Conservation (phyloP, 139 green algal genomes). For the Monoraphidium neglectum region DNA sequence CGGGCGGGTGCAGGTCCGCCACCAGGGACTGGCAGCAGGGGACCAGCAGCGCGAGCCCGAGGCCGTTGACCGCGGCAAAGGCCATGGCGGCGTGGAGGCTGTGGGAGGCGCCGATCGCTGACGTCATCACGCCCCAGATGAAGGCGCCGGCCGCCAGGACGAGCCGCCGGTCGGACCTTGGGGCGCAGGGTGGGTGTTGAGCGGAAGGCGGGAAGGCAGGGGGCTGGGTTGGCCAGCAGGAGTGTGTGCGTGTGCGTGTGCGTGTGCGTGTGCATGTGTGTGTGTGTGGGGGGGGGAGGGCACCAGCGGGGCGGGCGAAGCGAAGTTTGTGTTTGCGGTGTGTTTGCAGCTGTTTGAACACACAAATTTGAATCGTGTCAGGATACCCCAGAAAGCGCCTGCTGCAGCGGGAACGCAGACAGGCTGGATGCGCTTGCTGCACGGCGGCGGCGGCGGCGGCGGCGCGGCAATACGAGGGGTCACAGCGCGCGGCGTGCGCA, state of each 20-base stretch:
- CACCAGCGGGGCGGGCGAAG: too few relatives aligned
- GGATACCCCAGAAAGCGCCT: not conserved
- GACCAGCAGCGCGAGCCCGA: constrained; percentile 76
- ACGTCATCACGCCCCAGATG: constrained; percentile 75
- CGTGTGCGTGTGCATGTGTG: too few relatives aligned
- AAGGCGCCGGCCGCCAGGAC: constrained; percentile 68
- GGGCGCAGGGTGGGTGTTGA: too few relatives aligned
- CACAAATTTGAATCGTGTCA: not conserved
- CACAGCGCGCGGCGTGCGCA: not conserved
- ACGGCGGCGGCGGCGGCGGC: too few relatives aligned
- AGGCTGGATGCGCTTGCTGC: not conserved
- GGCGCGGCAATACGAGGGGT: not conserved
- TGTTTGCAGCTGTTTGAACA: not conserved
- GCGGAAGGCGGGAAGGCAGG: not conserved
- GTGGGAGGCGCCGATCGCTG: constrained; percentile 54
- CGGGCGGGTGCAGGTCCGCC: constrained; percentile 67
- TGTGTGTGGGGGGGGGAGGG: too few relatives aligned
- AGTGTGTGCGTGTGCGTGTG: too few relatives aligned
- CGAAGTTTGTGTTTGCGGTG: not conserved
- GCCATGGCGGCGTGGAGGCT: constrained; percentile 55
- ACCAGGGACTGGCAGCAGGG: constrained; percentile 67
- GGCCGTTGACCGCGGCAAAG: constrained; percentile 66
- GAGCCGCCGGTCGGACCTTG: constrained; percentile 45
- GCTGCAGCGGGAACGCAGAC: not conserved
- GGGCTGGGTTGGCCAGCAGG: not conserved